Percentiles rank a stretch among this genome's conserved stretches.
phyloP scores from a whole-genome alignment of 352 stramenopile species.

The Phytophthora chlamydospora region DNA sequence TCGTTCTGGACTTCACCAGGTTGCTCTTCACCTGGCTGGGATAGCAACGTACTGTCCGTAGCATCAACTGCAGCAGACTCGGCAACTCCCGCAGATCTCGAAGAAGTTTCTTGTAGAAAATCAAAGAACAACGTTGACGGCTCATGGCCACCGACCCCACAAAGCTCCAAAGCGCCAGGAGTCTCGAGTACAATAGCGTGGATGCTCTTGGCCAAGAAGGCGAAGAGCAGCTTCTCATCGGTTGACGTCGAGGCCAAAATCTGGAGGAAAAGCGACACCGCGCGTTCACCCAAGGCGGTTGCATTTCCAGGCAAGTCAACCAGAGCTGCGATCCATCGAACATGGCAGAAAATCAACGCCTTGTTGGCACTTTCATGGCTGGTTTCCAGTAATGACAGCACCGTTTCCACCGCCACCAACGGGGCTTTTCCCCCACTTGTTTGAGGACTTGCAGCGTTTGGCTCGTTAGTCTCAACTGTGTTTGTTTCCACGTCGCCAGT shows the following conservation, averaged over 20 bases:
- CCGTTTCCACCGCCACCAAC: conserved; percentile 39
- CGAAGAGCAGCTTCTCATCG: conserved; percentile 39
- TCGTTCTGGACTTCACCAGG: conserved; percentile 1
- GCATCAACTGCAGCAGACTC: neutral
- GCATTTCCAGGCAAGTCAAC: conserved; percentile 52
- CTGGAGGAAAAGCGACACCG: conserved; percentile 38
- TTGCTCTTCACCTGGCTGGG: conserved; percentile 12
- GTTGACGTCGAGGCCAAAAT: conserved; percentile 28
- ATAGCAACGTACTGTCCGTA: conserved; percentile 3
- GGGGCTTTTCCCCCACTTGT: conserved; percentile 28
- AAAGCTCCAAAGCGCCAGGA: conserved; percentile 46
- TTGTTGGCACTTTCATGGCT: conserved; percentile 16
- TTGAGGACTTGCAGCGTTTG: neutral
- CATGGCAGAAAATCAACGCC: conserved; percentile 43
- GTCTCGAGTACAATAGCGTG: conserved; percentile 42
- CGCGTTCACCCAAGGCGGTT: conserved; percentile 43
- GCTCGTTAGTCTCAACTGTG: neutral
- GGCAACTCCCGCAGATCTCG: neutral
- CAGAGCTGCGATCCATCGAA: conserved; percentile 58
- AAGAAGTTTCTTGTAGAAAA: conserved; percentile 37
- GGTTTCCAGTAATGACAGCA: conserved; percentile 46
- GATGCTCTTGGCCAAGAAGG: conserved; percentile 56
- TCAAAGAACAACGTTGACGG: conserved; percentile 34
- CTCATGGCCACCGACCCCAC: conserved; percentile 35
- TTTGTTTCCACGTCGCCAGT: conserved; percentile 2